Evolutionary conservation across 805 yeast species (phyloP), one percentile per base, ranked within the genome.

Genomic region (Candida methanosorbosa): DNA sequence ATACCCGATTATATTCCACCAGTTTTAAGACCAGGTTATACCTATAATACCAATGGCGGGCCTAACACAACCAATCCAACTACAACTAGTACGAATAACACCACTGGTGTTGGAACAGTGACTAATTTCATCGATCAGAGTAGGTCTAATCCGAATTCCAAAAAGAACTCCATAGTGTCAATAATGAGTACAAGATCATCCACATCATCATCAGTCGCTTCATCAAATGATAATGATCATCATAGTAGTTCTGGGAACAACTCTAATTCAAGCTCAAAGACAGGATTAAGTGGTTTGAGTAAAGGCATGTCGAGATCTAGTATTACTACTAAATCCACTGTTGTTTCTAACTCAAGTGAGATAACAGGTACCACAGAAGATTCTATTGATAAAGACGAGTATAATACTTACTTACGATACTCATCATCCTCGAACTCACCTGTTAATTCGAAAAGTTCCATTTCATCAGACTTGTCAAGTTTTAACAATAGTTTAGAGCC

Each of bases 1-100:
- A 56, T 68, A 32, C 72, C 74, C 5, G 50, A 68, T 38, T 63
- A 68, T 45, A 54, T 66, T 2, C 79, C 79, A 4, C 73, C 77
- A 2, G 78, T 72, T 13, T 57, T 72, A 35, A 51, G 78, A 22
- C 73, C 75, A 11, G 13, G 20, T 15, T 3, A 9, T 9, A 12
- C 14, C 15, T 8, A 12, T 24, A 6, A 9, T 24, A 24, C 23
- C 11, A 21, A 21, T 11, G 11, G 11, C 11, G 11, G 23, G 8
- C 8, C 8, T 11, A 21, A 21, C 11, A 11, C 23, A 9, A 9
- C 15, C 13, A 12, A 8, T 7, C 7, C 27, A 24, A n/a, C 27
- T 8, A 24, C 14, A 6, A n/a, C 14, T 8, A 24, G 13, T 24
- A 6, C 14, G 13, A 12, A 11, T 12, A 9, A 11, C 13, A n/a